Evolutionary conservation across 495 filamentous ascomycete species (phyloP).

Genomic region (Aspergillus ostianus): DNA sequence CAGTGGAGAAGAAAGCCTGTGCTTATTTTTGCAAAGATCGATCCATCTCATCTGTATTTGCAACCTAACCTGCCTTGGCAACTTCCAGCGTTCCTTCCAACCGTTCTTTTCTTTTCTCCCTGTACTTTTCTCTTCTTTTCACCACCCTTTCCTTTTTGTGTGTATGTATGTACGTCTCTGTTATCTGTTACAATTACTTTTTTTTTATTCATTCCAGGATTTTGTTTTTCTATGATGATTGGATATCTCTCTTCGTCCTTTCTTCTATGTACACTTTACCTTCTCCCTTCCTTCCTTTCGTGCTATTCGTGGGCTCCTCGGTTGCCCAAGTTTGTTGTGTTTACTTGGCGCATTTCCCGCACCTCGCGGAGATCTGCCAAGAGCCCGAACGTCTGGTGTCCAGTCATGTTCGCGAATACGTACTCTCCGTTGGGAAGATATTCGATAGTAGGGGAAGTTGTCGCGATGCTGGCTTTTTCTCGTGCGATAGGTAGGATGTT

Average conservation of each 20-base stretch:
- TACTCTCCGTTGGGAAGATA: too few relatives aligned
- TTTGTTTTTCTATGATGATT: too few relatives aligned
- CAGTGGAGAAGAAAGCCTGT: neutral
- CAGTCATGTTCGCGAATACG: too few relatives aligned
- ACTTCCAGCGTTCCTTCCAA: conserved; percentile 5
- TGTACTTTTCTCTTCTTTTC: conserved; percentile 9
- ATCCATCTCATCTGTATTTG: neutral
- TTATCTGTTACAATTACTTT: neutral
- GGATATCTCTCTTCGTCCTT: neutral
- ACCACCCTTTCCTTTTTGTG: conserved; percentile 12
- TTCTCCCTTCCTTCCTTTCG: too few relatives aligned
- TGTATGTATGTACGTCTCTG: neutral
- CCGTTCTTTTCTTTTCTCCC: conserved; percentile 13
- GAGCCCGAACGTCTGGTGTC: too few relatives aligned
- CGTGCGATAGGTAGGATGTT: too few relatives aligned
- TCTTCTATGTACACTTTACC: neutral
- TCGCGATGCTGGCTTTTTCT: too few relatives aligned
- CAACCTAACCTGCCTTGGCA: neutral
- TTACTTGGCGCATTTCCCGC: too few relatives aligned
- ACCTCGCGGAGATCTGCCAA: too few relatives aligned
- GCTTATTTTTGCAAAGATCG: neutral
- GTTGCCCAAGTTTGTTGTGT: too few relatives aligned
- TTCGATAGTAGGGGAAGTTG: too few relatives aligned
- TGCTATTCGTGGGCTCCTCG: too few relatives aligned
- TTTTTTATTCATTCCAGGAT: neutral